These are phyloP conservation scores for Pisolithus marmoratus DNA, from an alignment of 768 basidiomycete species.

Conservation along the genomic window DNA sequence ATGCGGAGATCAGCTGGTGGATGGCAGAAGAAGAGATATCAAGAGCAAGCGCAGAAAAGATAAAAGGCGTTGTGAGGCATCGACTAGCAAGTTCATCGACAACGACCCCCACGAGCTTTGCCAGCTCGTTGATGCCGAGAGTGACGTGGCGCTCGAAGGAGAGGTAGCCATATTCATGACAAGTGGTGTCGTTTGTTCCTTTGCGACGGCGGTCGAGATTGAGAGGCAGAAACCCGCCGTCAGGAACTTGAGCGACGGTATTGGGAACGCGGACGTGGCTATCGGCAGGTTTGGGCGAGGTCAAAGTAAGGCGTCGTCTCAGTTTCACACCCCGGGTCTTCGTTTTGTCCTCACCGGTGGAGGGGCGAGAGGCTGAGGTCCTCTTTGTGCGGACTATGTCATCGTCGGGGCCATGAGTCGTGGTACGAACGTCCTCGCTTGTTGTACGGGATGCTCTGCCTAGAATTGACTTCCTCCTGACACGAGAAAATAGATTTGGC, in stretches of 20 bases:
- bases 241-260: conserved; percentile 36
- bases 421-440: conserved; percentile 31
- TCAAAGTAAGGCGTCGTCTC: conserved; percentile 31
- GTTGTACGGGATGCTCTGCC: conserved; percentile 31
- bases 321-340: conserved; percentile 32
- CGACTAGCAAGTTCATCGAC: conserved; percentile 64
- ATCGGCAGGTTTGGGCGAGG: conserved; percentile 31
- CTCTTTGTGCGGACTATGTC: conserved; percentile 25
- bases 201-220: conserved; percentile 43
- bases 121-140: conserved; percentile 66
- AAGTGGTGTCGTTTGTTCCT: conserved; percentile 33
- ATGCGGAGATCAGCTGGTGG: conserved; percentile 69
- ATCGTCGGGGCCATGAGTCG: conserved; percentile 23
- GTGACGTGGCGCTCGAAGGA: conserved; percentile 69
- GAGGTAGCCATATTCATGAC: conserved; percentile 65
- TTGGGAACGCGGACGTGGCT: conserved; percentile 17
- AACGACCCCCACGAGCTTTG: conserved; percentile 62
- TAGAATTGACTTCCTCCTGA: conserved; percentile 56
- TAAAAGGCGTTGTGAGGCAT: conserved; percentile 85
- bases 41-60: conserved; percentile 88
- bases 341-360: conserved; percentile 47
- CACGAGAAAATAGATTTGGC: conserved; percentile 71
- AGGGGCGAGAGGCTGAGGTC: no score
- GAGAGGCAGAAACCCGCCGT: conserved; percentile 50
- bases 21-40: conserved; percentile 73